These are phyloP conservation scores for Chloris gayana DNA, from an alignment of 176 grass and related monocot genomes.

Conservation along the genomic window DNA sequence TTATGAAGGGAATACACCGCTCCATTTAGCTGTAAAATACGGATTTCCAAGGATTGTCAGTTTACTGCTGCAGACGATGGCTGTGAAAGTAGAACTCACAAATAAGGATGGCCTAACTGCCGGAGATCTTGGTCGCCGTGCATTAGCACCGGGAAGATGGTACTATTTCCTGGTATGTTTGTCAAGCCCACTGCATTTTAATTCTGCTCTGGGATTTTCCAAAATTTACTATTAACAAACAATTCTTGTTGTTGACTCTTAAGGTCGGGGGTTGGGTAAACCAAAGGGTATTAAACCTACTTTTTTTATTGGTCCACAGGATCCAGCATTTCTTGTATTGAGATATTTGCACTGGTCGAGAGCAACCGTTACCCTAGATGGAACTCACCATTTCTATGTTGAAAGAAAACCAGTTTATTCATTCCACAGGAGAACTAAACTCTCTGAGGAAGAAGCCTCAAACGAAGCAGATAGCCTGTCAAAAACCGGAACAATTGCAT, in stretches of 20 bases:
- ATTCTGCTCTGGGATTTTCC: too few species aligned
- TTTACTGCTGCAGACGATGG: slow-evolving; percentile 9
- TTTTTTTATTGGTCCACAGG: not conserved
- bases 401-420: too few species aligned
- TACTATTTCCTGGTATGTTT: slow-evolving; percentile 10
- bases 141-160: too few species aligned
- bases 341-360: not conserved
- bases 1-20: slow-evolving; percentile 41
- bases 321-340: not conserved
- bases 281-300: too few species aligned
- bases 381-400: too few species aligned
- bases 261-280: too few species aligned
- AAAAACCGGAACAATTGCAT: slow-evolving; percentile 14
- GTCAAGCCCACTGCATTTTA: not conserved
- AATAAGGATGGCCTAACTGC: slow-evolving; percentile 36
- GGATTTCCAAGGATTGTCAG: not conserved
- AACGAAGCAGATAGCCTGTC: not conserved
- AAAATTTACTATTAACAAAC: too few species aligned
- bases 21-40: slow-evolving; percentile 39
- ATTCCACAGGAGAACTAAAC: not conserved
- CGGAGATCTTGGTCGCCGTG: not conserved
- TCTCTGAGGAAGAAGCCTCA: too few species aligned
- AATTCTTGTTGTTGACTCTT: too few species aligned
- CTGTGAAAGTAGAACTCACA: not conserved
- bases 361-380: not conserved